These are phyloP conservation scores for Coemansia aciculifera DNA, from an alignment of 192 early-diverging fungal species.

Conservation along the genomic window DNA sequence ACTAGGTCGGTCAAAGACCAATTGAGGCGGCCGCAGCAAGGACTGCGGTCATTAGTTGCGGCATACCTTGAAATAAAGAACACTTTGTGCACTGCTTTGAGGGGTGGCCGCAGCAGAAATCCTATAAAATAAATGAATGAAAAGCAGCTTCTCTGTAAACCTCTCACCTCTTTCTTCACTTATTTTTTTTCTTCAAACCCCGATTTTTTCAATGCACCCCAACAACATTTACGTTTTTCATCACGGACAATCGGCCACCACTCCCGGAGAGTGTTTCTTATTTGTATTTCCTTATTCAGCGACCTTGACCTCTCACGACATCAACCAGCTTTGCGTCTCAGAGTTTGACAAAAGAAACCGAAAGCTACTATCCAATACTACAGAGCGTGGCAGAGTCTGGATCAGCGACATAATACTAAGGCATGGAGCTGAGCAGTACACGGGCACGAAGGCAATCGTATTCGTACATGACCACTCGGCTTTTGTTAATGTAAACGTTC, in stretches of 20 bases:
- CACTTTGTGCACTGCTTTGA: background rate
- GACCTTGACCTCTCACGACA: background rate
- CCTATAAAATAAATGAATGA: background rate
- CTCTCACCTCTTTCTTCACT: background rate
- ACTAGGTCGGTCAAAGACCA: background rate
- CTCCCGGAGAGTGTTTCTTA: background rate
- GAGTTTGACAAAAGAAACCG: background rate
- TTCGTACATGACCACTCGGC: background rate
- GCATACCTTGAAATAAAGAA: background rate
- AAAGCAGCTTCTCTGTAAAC: background rate
- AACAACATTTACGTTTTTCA: conserved; percentile 3
- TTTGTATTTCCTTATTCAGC: background rate
- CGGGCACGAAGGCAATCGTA: background rate
- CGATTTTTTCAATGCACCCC: background rate
- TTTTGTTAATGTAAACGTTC: background rate
- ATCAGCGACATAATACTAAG: background rate
- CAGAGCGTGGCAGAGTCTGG: background rate
- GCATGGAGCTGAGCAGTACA: background rate
- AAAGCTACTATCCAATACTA: background rate
- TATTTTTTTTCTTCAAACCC: background rate
- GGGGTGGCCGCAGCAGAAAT: background rate
- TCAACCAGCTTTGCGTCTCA: background rate
- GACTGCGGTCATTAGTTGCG: background rate
- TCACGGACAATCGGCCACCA: background rate
- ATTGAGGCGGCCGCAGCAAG: background rate